Evolutionary conservation across 2,329 filamentous ascomycete genomes (phyloP).

Genomic region (Sclerotinia minor): DNA sequence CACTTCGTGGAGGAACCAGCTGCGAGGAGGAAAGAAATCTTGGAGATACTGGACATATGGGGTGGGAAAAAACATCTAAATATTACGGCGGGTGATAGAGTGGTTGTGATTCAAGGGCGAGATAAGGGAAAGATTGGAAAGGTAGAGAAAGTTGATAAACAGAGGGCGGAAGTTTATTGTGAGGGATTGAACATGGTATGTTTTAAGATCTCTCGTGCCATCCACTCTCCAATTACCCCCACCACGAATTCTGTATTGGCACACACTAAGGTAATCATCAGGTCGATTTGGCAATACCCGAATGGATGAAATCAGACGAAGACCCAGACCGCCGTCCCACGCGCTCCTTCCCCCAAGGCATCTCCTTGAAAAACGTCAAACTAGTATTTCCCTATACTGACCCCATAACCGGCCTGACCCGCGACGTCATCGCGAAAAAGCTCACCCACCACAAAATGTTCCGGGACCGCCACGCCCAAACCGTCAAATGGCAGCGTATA

Average conservation of each 20-base stretch:
- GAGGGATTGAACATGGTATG: conserved; percentile 65
- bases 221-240: not conserved
- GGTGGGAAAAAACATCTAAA: conserved; percentile 54
- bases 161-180: conserved; percentile 60
- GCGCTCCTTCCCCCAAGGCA: conserved; percentile 37
- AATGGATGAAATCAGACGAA: conserved; percentile 46
- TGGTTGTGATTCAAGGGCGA: conserved; percentile 74
- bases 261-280: conserved; percentile 28
- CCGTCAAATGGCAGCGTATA: conserved; percentile 55
- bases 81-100: conserved; percentile 70
- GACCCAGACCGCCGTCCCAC: conserved; percentile 45
- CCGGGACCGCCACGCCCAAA: conserved; percentile 52
- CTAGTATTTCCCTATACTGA: conserved; percentile 77
- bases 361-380: conserved; percentile 72
- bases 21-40: conserved; percentile 32
- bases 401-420: conserved; percentile 60
- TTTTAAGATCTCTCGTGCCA: not conserved
- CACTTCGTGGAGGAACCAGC: conserved; percentile 40
- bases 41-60: conserved; percentile 41
- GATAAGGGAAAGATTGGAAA: conserved; percentile 82
- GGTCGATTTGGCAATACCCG: conserved; percentile 47
- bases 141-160: conserved; percentile 58
- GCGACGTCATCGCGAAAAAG: conserved; percentile 77
- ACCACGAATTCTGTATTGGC: not conserved
- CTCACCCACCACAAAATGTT: conserved; percentile 56